phyloP scores from a whole-genome alignment of 805 yeast genomes.

The Zygosaccharomyces siamensis region DNA sequence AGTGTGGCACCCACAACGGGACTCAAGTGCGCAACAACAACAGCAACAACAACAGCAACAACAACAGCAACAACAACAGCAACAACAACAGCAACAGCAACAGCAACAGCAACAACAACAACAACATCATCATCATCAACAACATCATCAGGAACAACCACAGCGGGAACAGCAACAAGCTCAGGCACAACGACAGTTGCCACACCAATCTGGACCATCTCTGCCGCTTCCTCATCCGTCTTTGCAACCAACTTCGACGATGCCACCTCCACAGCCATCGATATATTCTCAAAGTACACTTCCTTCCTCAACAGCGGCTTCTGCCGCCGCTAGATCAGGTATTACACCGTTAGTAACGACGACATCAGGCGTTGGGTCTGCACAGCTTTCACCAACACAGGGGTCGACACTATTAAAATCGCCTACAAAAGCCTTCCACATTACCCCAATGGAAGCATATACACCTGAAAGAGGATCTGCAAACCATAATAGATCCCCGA shows the following conservation, averaged over 20 bases:
- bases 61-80: constrained; percentile 4
- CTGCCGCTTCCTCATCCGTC: constrained; percentile 5
- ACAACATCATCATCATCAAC: constrained; percentile 2
- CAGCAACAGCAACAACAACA: constrained; percentile 10
- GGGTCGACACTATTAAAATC: constrained; percentile 27
- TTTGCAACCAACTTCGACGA: constrained; percentile 6
- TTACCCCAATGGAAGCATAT: constrained; percentile 55
- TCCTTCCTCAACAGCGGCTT: constrained; percentile 9
- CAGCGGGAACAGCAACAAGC: constrained; percentile 8
- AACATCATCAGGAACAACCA: constrained; percentile 14
- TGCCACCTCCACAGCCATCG: constrained; percentile 15
- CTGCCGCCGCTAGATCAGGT: constrained; percentile 12
- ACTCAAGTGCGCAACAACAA: too few relatives aligned
- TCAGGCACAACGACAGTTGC: neutral
- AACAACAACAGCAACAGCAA: constrained; percentile 9
- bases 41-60: neutral
- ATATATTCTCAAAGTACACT: constrained; percentile 8
- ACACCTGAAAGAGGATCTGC: constrained; percentile 56
- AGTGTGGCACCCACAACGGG: too few relatives aligned
- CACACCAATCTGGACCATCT: neutral
- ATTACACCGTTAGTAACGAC: constrained; percentile 15
- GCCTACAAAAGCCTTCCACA: constrained; percentile 43
- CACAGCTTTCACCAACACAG: constrained; percentile 24
- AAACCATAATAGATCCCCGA: constrained; percentile 22
- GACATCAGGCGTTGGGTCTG: constrained; percentile 16